Percentiles rank a stretch among this genome's conserved stretches.
Conservation (phyloP, 2,329 filamentous ascomycete genomes). For the Capronia epimyces region DNA sequence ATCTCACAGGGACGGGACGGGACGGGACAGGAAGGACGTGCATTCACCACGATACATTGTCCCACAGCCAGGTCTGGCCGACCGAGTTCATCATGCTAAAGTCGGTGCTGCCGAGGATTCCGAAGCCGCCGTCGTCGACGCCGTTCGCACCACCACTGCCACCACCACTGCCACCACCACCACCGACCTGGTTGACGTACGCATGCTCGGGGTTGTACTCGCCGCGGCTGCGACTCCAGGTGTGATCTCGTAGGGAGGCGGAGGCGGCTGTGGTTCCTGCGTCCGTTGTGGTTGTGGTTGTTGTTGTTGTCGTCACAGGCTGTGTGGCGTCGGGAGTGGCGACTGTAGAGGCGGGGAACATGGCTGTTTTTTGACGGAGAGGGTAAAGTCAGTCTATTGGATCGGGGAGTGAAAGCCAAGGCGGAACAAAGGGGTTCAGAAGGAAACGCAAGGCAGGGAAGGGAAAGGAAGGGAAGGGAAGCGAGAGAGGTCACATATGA, state of each 20-base stretch:
- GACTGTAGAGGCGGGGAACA: slow-evolving; percentile 12
- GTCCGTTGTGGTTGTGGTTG: background rate
- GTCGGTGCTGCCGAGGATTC: slow-evolving; percentile 4
- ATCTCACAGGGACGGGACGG: too few species aligned
- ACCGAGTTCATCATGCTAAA: slow-evolving; percentile 16
- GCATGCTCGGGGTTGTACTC: slow-evolving; percentile 8
- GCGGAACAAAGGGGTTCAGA: too few species aligned
- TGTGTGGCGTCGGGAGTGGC: background rate
- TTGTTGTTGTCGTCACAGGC: background rate
- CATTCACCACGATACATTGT: background rate
- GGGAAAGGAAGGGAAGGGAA: too few species aligned
- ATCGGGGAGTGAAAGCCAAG: background rate
- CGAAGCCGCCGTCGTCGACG: slow-evolving; percentile 3
- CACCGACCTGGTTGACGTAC: slow-evolving; percentile 3
- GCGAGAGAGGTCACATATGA: too few species aligned
- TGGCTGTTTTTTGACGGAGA: slow-evolving; percentile 10
- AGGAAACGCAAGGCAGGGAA: too few species aligned
- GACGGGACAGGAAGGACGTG: too few species aligned
- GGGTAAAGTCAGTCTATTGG: background rate
- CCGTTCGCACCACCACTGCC: slow-evolving; percentile 4
- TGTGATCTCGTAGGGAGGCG: too few species aligned
- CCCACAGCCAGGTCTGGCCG: slow-evolving; percentile 19
- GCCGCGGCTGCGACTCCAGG: background rate
- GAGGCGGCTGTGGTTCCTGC: background rate
- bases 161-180: slow-evolving; percentile 4